Evolutionary conservation across 2,329 filamentous ascomycete genomes (phyloP), one percentile per base, ranked within the genome.

Genomic region (Fusarium falciforme): DNA sequence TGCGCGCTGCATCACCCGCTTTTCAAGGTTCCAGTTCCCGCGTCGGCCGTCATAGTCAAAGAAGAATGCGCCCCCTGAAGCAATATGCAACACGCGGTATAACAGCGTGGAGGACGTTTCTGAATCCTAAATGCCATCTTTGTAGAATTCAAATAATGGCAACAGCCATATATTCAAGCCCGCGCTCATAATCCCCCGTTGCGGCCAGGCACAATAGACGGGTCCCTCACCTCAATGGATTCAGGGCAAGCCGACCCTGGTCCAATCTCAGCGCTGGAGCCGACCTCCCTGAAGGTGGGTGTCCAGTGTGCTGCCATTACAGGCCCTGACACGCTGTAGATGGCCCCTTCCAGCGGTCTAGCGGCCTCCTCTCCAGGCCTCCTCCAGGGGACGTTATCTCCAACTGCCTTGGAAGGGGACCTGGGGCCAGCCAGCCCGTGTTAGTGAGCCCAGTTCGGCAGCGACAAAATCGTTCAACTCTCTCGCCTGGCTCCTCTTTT

Each of bases 391-490:
- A 49, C 40, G 35, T 59, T 64, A 64, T 44, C 60, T 33, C 17
- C 17, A 52, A 36, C 60, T 38, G 61, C 60, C 60, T 61, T 65
- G 61, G 65, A 52, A 60, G 54, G 55, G 29, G 59, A 55, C 72
- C 61, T 69, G 64, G 64, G 57, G 54, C 61, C 59, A 62, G 66
- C 67, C 58, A 66, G 66, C 65, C 72, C 61, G 64, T 78, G 74
- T 78, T 78, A 78, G 76, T 78, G 76, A 77, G 70, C 60, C 76
- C 77, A 76, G 66, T 72, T 72, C 71, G 71, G 76, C 78, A 79
- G 77, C 79, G 81, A 82, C 83, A 83, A 84, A 84, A 83, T 83
- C 82, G 78, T 80, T 80, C 79, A 79, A 81, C 82, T 83, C 79
- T 76, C 72, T 76, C 72, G 74, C 67, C 79, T 78, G 77, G 79